Base-by-base conservation (phyloP, 225 moss, liverwort and hornwort genomes). In the Anthoceros angustus region DNA sequence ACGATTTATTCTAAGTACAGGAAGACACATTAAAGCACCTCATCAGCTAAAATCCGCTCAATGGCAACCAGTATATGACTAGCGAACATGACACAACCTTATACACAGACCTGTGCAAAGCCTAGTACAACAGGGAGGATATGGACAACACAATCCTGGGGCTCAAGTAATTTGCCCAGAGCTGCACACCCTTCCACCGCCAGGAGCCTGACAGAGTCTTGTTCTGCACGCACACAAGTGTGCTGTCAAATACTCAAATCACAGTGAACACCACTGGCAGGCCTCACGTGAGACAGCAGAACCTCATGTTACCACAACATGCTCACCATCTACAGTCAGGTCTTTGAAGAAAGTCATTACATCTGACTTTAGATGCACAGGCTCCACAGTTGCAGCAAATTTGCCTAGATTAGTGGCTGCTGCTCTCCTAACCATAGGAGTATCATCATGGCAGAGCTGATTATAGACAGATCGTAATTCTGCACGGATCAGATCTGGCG, bases 101-200 rank as follows among this genome's bases (percentile, higher is more conserved):
- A 10, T 0, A 15, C 12, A 49, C 42, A 41, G 14, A 89, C 89
- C 86, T 86, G 86, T 63, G 94, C 88, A 67, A 94, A 94, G 74
- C 83, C 85, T 72, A 94, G 90, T 60, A 94, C 86, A 45, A 94
- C 90, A 42, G 94, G 94, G 67, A 94, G 87, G 66, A 94, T 83
- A 69, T 88, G 83, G 67, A 84, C 61, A 67, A 86, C 86, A 68
- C 94, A 94, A 73, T 94, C 94, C 62, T 87, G 83, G 74, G 94
- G 94, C 65, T 94, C 94, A 39, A 94, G 66, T 64, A 94, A 80
- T 69, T 88, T 94, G 64, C 94, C 94, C 61, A 94, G 80, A 50
- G 84, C 84, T 69, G 94, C 94, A 74, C 94, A 94, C 55, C 90
- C 90, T 74, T 94, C 94, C 50, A 94, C 94, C 4, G 94, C 90